phyloP scores from a whole-genome alignment of 805 yeast genomes.

The Kazachstania psychrophila region DNA sequence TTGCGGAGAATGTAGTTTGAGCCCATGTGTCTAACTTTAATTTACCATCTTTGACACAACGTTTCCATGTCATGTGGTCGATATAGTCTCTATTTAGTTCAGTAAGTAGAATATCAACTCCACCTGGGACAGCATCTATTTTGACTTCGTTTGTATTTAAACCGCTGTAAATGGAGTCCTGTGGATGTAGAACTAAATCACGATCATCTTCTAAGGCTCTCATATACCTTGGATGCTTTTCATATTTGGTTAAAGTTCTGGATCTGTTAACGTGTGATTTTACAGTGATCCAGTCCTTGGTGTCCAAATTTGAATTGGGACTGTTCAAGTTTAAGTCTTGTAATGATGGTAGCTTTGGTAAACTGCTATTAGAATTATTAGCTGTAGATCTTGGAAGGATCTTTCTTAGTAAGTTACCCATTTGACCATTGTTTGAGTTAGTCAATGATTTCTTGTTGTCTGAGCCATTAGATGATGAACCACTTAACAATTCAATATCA shows the following conservation, averaged over 20 bases:
- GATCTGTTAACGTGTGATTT: conserved; percentile 62
- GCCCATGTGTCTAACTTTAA: conserved; percentile 49
- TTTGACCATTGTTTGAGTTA: conserved; percentile 18
- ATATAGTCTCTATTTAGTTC: conserved; percentile 33
- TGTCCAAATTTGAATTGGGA: conserved; percentile 35
- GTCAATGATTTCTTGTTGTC: conserved; percentile 6
- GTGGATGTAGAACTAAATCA: conserved; percentile 56
- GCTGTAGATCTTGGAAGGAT: conserved; percentile 21
- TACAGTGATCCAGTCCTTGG: conserved; percentile 44
- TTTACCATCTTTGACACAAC: conserved; percentile 32
- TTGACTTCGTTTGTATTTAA: conserved; percentile 42
- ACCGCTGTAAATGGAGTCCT: conserved; percentile 35
- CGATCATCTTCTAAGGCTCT: conserved; percentile 53
- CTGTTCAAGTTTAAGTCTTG: conserved; percentile 16
- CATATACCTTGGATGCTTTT: conserved; percentile 60
- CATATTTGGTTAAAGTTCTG: conserved; percentile 56
- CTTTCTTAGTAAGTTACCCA: conserved; percentile 29
- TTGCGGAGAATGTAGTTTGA: conserved; percentile 41
- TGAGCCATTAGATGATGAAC: background rate
- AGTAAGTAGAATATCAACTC: conserved; percentile 25
- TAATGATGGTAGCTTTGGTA: conserved; percentile 26
- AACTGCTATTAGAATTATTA: conserved; percentile 6
- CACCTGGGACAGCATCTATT: conserved; percentile 24
- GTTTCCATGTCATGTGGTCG: conserved; percentile 35
- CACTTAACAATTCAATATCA: background rate